A percentile compares a stretch with the other conserved stretches of the same genome.
phyloP scores from a whole-genome alignment of 1,284 basidiomycete species.

The Papiliotrema laurentii region DNA sequence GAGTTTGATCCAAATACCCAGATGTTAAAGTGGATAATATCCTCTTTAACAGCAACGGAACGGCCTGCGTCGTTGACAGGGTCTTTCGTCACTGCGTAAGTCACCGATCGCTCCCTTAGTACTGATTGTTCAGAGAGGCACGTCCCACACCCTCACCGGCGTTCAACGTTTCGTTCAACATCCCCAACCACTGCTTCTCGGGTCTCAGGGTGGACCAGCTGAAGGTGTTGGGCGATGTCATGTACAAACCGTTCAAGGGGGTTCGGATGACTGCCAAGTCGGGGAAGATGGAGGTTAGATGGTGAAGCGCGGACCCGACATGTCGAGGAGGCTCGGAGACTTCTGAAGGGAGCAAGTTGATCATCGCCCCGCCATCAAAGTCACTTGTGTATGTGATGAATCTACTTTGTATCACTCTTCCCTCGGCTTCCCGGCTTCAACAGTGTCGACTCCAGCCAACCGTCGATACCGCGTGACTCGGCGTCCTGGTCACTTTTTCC shows the following conservation, averaged over 20 bases:
- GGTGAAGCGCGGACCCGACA: too few species aligned
- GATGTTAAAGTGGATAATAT: constrained; percentile 71
- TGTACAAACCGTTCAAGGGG: constrained; percentile 63
- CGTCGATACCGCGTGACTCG: constrained; percentile 36
- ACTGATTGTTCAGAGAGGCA: constrained; percentile 12
- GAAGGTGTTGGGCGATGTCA: constrained; percentile 61
- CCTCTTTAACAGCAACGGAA: constrained; percentile 62
- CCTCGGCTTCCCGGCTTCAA: background rate
- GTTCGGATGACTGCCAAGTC: constrained; percentile 42
- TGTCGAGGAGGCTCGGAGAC: too few species aligned
- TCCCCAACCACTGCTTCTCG: constrained; percentile 70
- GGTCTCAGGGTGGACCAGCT: constrained; percentile 78
- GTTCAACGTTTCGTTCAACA: constrained; percentile 65
- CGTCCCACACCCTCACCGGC: constrained; percentile 61
- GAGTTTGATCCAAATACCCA: constrained; percentile 66
- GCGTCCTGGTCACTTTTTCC: too few species aligned
- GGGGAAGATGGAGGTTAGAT: constrained; percentile 43
- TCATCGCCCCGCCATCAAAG: background rate
- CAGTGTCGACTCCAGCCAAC: constrained; percentile 57
- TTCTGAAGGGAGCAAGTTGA: background rate
- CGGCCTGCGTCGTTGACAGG: constrained; percentile 67
- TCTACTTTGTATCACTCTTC: background rate
- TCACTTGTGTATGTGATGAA: too few species aligned
- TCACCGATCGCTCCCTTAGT: background rate
- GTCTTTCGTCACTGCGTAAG: constrained; percentile 61